Base-by-base conservation (phyloP, 2,329 filamentous ascomycete genomes). In the Botrytis elliptica region DNA sequence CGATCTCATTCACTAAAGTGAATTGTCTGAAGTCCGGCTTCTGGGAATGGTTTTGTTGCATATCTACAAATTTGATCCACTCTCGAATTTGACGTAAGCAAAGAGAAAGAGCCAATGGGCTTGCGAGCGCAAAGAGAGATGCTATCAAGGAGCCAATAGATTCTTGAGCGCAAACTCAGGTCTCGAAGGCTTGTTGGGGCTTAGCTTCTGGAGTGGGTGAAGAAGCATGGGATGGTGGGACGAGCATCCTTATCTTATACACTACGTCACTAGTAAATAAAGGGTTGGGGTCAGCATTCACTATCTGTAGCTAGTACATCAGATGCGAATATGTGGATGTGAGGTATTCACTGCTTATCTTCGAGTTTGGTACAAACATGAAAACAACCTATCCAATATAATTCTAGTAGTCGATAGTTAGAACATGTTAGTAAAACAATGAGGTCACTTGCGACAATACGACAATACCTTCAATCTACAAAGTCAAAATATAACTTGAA, bases 71-170 rank as follows among this genome's bases (percentile, higher is more conserved):
- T 52, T 20, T n/a, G 46, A 40, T 7, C 46, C 44, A 40, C 52
- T 67, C 65, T 55, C 38, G 14, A 67, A 67, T 29, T 67, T 67
- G 46, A 40, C 44, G 16, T 67, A 40, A 67, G 46, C 36, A 67
- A 12, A 1, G 4, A 5, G 8, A 8, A 52, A 10, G 5, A 52
- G 10, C 65, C 44, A 67, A 52, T 67, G 22, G 22, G 29, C 9
- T 52, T 4, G 2, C 29, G 29, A 66, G 64, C 64, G 33, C 64
- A 67, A 40, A n/a, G 44, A 25, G 7, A n/a, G 4, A 44, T 9
- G 10, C 9, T 33, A 10, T 10, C 2, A 25, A 49, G 3, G 7
- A n/a, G 25, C 33, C 44, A 52, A n/a, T 52, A n/a, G 44, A 52
- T 25, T 8, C 12, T 38, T 22, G 20, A 52, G 64, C 33, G 44